Evolutionary conservation across 192 early-diverging fungal genomes (phyloP), one percentile per base, ranked within the genome.

Genomic region (Backusella tarrabulga): DNA sequence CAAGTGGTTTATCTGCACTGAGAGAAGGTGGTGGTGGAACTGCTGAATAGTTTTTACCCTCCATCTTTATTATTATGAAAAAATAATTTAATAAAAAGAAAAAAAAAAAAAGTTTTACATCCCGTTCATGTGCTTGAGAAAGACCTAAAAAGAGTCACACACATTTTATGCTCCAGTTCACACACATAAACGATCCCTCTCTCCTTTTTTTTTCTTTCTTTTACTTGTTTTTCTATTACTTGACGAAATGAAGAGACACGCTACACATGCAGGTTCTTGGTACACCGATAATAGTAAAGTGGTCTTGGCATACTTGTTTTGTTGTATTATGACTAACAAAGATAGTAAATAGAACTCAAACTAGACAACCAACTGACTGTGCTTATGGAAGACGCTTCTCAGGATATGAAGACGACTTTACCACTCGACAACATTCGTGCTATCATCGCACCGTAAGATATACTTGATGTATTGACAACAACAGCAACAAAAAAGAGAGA

Each of bases 361-460:
- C 35, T 86, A 94, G 19, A 38, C 78, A 21, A 78, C 29, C 81
- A 91, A 56, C 86, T 95, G 11, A 42, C 79, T 19, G 54, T 72
- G 34, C 93, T 86, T 85, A 77, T 95, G 9, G 42, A 42, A 50
- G 74, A 76, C 50, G 77, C 80, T 14, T 91, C 87, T 0, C 83
- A 86, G 9, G 34, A 44, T 42, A 67, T 38, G 0, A 76, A 76
- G 1, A 42, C 82, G 14, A 44, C 74, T 1, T 78, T 84, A 56
- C 91, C 90, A 0, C 86, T 88, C 34, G 40, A 77, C 0, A 81
- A 81, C 3, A 84, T 84, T 11, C 81, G 90, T 23, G 94, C 92
- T 12, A 87, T 95, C 71, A 95, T 95, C 77, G 91, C 86, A 32
- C 93, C 94, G 94, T 94, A 85, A 88, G 89, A 40, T 11, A 40